Percentiles rank a stretch among this genome's conserved stretches.
These are phyloP conservation scores for Dichotomopilus funicola DNA, from an alignment of 2,329 filamentous ascomycete genomes.

Conservation along the genomic window DNA sequence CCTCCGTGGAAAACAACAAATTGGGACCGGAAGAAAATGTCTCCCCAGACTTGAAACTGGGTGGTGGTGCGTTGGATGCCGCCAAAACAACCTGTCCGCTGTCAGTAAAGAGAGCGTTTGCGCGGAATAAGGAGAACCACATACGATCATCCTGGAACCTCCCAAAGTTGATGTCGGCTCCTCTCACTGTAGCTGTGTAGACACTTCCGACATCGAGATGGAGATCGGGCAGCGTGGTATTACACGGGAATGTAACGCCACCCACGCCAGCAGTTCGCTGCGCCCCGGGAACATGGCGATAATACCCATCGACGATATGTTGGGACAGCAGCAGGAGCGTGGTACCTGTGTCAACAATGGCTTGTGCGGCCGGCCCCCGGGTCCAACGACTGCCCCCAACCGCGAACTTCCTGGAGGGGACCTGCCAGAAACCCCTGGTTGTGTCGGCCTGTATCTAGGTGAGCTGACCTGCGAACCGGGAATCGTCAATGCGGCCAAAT, in stretches of 20 bases:
- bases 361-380: conserved; percentile 33
- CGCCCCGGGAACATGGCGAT: conserved; percentile 40
- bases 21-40: conserved; percentile 44
- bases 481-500: conserved; percentile 62
- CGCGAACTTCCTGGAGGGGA: conserved; percentile 50
- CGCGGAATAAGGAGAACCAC: conserved; percentile 22
- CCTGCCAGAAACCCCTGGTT: conserved; percentile 62
- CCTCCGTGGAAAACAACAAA: conserved; percentile 9
- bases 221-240: conserved; percentile 41
- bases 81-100: conserved; percentile 52
- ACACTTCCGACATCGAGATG: conserved; percentile 49
- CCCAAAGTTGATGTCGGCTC: conserved; percentile 48
- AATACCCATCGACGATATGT: conserved; percentile 44
- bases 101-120: not conserved
- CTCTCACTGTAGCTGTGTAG: conserved; percentile 51
- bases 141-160: conserved; percentile 44
- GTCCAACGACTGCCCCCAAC: conserved; percentile 37
- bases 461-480: conserved; percentile 57
- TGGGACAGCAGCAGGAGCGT: conserved; percentile 56
- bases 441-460: conserved; percentile 56
- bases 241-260: conserved; percentile 43
- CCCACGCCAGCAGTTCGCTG: conserved; percentile 33
- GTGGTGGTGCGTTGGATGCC: conserved; percentile 56
- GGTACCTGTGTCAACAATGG: conserved; percentile 54
- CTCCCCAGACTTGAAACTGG: conserved; percentile 55